These are phyloP conservation scores for Discostella pseudostelligera DNA, from an alignment of 108 stramenopile genomes.

Conservation along the genomic window DNA sequence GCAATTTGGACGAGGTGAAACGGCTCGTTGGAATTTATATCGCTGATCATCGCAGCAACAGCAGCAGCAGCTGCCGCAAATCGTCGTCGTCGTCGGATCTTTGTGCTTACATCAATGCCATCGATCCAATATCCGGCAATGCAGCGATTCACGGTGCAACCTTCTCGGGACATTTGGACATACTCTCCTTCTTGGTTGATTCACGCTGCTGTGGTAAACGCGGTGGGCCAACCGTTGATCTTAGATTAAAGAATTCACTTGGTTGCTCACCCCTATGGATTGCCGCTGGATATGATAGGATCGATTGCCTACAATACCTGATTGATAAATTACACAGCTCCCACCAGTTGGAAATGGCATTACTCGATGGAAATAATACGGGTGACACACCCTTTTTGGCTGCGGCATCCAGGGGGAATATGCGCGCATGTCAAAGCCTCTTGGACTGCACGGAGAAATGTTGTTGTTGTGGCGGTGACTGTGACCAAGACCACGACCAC, in stretches of 20 bases:
- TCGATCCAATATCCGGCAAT: conserved; percentile 38
- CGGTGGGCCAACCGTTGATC: conserved; percentile 14
- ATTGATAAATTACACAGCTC: conserved; percentile 6
- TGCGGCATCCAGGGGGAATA: conserved; percentile 47
- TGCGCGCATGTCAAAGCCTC: conserved; percentile 28
- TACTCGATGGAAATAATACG: conserved; percentile 37
- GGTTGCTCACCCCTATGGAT: conserved; percentile 47
- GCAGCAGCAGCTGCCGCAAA: not conserved
- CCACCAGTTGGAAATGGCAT: conserved; percentile 14
- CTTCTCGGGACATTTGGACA: conserved; percentile 46
- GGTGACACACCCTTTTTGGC: conserved; percentile 54
- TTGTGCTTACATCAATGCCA: conserved; percentile 12
- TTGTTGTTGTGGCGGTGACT: not conserved
- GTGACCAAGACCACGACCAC: conserved; percentile 1
- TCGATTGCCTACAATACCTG: conserved; percentile 41
- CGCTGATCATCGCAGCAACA: not conserved
- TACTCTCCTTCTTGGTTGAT: conserved; percentile 26
- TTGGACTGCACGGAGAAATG: conserved; percentile 19
- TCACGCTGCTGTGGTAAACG: conserved; percentile 13
- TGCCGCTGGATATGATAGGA: conserved; percentile 47
- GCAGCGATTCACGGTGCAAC: conserved; percentile 44
- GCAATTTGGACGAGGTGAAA: conserved; percentile 48
- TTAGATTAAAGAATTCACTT: conserved; percentile 20
- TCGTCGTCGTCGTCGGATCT: too few species aligned
- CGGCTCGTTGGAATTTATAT: conserved; percentile 39